Conservation (phyloP, 495 filamentous ascomycete genomes). For the Cryomyces minteri region DNA sequence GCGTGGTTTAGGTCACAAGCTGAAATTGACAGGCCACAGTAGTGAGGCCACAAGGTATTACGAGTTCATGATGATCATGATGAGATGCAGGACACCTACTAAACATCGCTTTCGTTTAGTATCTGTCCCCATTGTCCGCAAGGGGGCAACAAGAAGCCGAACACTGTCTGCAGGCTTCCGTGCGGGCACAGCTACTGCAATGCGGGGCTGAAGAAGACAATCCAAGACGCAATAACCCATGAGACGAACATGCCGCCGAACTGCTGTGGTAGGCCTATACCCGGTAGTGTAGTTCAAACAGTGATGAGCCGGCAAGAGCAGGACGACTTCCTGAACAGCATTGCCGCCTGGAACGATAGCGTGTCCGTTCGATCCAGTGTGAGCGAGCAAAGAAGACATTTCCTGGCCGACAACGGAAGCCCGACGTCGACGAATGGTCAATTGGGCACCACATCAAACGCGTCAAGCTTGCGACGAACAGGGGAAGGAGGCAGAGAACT, state of each 20-base stretch:
- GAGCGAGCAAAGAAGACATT: slow-evolving; percentile 22
- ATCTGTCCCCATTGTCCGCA: slow-evolving; percentile 8
- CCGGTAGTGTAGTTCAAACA: slow-evolving; percentile 27
- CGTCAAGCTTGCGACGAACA: too few species aligned
- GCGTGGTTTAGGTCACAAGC: slow-evolving; percentile 8
- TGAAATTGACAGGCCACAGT: slow-evolving; percentile 1
- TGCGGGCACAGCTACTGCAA: slow-evolving; percentile 10
- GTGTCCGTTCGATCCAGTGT: slow-evolving; percentile 30
- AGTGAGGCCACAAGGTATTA: neutral
- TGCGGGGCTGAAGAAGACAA: slow-evolving; percentile 5
- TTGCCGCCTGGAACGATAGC: slow-evolving; percentile 33
- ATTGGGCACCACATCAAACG: too few species aligned
- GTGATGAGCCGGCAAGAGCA: slow-evolving; percentile 32
- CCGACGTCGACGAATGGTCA: too few species aligned
- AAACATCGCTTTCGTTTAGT: neutral
- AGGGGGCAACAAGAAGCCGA: neutral
- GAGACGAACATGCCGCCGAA: slow-evolving; percentile 37
- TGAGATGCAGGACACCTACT: neutral
- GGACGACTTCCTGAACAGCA: slow-evolving; percentile 28
- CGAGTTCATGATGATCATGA: neutral
- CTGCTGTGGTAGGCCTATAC: slow-evolving; percentile 38
- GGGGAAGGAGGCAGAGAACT: too few species aligned
- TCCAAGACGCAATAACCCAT: slow-evolving; percentile 16
- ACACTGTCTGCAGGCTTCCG: slow-evolving; percentile 6
- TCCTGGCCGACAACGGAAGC: too few species aligned